Conservation (phyloP, 495 filamentous ascomycete genomes). For the Ramalina peruviana region DNA sequence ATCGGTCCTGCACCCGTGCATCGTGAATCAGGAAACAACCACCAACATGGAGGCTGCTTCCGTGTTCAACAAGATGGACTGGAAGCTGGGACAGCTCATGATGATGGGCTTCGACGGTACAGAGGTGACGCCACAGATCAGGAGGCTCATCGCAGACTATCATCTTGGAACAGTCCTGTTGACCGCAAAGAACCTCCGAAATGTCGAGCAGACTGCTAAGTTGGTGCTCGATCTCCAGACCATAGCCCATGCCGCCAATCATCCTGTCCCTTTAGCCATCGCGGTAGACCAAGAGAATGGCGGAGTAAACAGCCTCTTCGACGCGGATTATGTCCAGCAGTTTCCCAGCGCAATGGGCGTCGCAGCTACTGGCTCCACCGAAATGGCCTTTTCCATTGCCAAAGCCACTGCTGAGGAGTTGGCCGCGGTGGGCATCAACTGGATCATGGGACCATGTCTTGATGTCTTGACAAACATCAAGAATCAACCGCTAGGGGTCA, state of each 20-base stretch:
- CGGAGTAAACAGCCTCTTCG: constrained; percentile 83
- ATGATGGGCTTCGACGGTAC: constrained; percentile 95
- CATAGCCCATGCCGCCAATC: constrained; percentile 73
- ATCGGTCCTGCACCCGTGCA: too few relatives aligned
- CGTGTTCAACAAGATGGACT: constrained; percentile 56
- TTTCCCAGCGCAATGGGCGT: constrained; percentile 87
- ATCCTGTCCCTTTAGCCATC: constrained; percentile 71
- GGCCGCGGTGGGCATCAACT: constrained; percentile 75
- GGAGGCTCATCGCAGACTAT: constrained; percentile 69
- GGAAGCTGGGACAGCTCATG: constrained; percentile 71
- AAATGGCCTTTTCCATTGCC: constrained; percentile 67
- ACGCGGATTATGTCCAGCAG: constrained; percentile 81
- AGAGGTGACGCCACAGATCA: constrained; percentile 71
- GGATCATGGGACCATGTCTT: constrained; percentile 79
- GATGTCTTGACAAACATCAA: constrained; percentile 81
- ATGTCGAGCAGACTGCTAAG: constrained; percentile 63
- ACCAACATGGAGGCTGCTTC: constrained; percentile 22
- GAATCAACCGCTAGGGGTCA: constrained; percentile 74
- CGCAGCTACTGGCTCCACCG: constrained; percentile 65
- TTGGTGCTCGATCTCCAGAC: constrained; percentile 77
- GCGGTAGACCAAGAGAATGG: constrained; percentile 90
- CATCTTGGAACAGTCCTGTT: constrained; percentile 73
- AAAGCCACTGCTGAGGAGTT: constrained; percentile 80
- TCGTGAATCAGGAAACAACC: neutral
- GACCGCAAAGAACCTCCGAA: constrained; percentile 85